These are phyloP conservation scores for Amyloporia xantha DNA, from an alignment of 768 basidiomycete species.

Conservation along the genomic window DNA sequence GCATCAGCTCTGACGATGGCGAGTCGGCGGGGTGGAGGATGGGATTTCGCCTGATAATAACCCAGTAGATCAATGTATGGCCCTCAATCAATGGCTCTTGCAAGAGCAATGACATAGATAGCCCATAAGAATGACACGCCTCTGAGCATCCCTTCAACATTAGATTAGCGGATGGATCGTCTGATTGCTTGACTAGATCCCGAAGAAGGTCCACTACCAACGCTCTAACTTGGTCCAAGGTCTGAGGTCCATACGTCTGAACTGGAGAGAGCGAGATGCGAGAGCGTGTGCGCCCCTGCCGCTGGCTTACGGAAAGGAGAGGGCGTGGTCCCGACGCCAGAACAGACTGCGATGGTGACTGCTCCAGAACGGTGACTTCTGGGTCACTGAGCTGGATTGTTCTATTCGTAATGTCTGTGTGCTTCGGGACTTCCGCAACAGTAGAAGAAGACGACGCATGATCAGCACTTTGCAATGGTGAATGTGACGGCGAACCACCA, in stretches of 20 bases:
- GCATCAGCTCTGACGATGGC: constrained; percentile 25
- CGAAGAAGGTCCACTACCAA: constrained; percentile 51
- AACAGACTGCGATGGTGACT: no score
- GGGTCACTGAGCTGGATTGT: no score
- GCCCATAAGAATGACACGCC: constrained; percentile 43
- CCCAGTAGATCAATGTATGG: constrained; percentile 69
- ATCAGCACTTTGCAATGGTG: no score
- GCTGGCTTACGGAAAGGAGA: background rate
- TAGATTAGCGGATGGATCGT: constrained; percentile 22
- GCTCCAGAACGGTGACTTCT: no score
- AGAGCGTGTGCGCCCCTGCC: no score
- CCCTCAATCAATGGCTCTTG: constrained; percentile 60
- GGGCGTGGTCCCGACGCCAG: no score
- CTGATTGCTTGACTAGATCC: constrained; percentile 33
- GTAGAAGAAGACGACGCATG: no score
- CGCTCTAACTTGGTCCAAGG: constrained; percentile 35
- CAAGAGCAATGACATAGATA: constrained; percentile 48
- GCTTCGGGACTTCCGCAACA: no score
- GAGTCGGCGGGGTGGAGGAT: constrained; percentile 4
- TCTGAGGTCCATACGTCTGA: background rate
- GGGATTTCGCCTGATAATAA: constrained; percentile 50
- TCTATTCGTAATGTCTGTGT: no score
- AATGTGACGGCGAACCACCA: no score
- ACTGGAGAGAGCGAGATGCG: background rate
- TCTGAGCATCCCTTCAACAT: constrained; percentile 59